phyloP scores from a whole-genome alignment of 208 protist genomes.

The Trypanosoma mega region DNA sequence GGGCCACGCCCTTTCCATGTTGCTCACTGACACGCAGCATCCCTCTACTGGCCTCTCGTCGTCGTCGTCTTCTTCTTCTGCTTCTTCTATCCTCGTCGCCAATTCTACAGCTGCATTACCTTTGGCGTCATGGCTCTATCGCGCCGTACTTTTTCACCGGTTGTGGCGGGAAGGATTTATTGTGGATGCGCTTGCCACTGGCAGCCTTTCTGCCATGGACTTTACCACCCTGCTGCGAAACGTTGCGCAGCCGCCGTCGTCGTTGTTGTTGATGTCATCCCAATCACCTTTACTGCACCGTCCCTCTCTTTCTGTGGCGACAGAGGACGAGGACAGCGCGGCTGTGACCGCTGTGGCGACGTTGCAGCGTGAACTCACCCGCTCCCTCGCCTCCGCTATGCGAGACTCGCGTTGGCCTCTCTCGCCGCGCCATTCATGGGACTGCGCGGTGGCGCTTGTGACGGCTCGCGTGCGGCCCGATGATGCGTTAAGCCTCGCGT shows the following conservation, averaged over 20 bases:
- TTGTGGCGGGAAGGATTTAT: conserved; percentile 21
- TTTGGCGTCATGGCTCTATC: conserved; percentile 18
- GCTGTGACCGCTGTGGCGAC: not conserved
- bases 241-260: conserved; percentile 1
- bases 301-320: no score
- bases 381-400: not conserved
- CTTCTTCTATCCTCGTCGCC: not conserved
- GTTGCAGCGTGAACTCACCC: no score
- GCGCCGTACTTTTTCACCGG: conserved; percentile 10
- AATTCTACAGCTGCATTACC: not conserved
- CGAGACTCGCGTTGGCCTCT: not conserved
- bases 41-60: not conserved
- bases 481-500: conserved; percentile 11
- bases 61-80: not conserved
- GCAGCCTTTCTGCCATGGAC: not conserved
- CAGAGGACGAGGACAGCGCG: not conserved
- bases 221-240: conserved; percentile 12
- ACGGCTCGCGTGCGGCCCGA: conserved; percentile 13
- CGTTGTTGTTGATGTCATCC: no score
- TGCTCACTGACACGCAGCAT: not conserved
- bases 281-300: no score
- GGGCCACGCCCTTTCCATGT: not conserved
- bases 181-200: conserved; percentile 9
- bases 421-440: conserved; percentile 18
- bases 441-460: conserved; percentile 20